These are phyloP conservation scores for Leccinum fibrillosum DNA, from an alignment of 768 basidiomycete species.

Conservation along the genomic window DNA sequence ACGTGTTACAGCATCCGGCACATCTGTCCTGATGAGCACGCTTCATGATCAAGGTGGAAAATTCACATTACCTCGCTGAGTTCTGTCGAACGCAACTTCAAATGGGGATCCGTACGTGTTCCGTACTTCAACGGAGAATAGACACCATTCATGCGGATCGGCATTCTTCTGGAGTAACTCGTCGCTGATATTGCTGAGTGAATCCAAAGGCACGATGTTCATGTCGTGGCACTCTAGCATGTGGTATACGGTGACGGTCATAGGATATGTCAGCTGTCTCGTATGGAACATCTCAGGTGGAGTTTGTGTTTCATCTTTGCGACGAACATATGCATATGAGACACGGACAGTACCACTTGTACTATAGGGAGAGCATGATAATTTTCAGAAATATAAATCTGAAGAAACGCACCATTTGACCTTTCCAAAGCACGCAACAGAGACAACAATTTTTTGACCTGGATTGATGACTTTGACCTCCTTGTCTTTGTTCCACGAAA, in stretches of 20 bases:
- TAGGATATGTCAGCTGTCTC: constrained; percentile 83
- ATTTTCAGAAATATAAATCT: background rate
- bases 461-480: constrained; percentile 55
- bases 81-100: constrained; percentile 74
- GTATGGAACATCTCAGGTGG: constrained; percentile 67
- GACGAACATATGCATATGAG: constrained; percentile 74
- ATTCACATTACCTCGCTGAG: constrained; percentile 52
- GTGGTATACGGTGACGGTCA: constrained; percentile 92
- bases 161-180: constrained; percentile 37
- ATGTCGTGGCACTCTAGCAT: constrained; percentile 87
- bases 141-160: constrained; percentile 69
- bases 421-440: constrained; percentile 81
- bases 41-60: background rate
- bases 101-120: constrained; percentile 93
- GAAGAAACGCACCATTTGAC: constrained; percentile 75
- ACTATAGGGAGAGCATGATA: constrained; percentile 38
- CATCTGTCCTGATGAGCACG: constrained; percentile 32
- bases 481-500: constrained; percentile 59
- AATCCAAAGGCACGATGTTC: constrained; percentile 67
- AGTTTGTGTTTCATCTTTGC: constrained; percentile 31
- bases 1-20: constrained; percentile 39
- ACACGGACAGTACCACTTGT: constrained; percentile 76
- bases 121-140: constrained; percentile 86
- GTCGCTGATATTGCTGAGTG: constrained; percentile 20
- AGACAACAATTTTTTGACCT: constrained; percentile 65